These are phyloP conservation scores for Aureobasidium sp. DNA, from an alignment of 2,329 filamentous ascomycete genomes.

Conservation along the genomic window DNA sequence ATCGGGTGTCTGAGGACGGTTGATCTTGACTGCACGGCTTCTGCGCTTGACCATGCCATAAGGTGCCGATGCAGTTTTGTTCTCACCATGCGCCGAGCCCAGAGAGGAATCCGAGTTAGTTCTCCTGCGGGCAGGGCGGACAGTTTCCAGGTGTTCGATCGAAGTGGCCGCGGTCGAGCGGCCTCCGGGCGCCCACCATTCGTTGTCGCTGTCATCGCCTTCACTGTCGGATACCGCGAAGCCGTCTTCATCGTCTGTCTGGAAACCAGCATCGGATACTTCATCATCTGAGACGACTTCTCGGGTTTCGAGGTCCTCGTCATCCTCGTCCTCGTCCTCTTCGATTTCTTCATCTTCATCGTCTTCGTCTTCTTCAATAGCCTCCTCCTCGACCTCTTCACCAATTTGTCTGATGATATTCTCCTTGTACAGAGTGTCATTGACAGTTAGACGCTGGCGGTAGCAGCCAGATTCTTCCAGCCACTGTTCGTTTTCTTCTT, in stretches of 20 bases:
- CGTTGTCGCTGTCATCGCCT: constrained; percentile 58
- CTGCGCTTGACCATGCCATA: constrained; percentile 34
- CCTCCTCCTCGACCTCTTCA: constrained; percentile 88
- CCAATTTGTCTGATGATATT: constrained; percentile 78
- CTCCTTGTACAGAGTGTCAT: constrained; percentile 85
- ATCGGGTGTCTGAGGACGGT: constrained; percentile 49
- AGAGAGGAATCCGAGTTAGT: constrained; percentile 45
- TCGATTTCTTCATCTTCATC: constrained; percentile 56
- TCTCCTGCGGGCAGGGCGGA: constrained; percentile 41
- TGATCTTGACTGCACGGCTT: constrained; percentile 27
- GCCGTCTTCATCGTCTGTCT: constrained; percentile 71
- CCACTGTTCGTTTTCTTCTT: constrained; percentile 84
- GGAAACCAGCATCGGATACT: constrained; percentile 61
- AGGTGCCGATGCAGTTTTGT: neutral
- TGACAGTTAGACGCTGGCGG: constrained; percentile 70
- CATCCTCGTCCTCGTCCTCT: constrained; percentile 21
- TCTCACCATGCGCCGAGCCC: constrained; percentile 36
- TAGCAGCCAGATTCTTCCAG: constrained; percentile 62
- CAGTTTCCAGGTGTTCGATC: constrained; percentile 43
- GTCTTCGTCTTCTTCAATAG: constrained; percentile 57
- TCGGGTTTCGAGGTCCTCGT: constrained; percentile 33
- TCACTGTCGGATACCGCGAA: constrained; percentile 65
- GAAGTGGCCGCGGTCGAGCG: constrained; percentile 48
- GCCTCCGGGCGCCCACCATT: constrained; percentile 59
- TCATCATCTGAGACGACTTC: constrained; percentile 36